Evolutionary conservation across 2,329 filamentous ascomycete species (phyloP), one percentile per base, ranked within the genome.

Genomic region (Alternaria novae-zelandiae): DNA sequence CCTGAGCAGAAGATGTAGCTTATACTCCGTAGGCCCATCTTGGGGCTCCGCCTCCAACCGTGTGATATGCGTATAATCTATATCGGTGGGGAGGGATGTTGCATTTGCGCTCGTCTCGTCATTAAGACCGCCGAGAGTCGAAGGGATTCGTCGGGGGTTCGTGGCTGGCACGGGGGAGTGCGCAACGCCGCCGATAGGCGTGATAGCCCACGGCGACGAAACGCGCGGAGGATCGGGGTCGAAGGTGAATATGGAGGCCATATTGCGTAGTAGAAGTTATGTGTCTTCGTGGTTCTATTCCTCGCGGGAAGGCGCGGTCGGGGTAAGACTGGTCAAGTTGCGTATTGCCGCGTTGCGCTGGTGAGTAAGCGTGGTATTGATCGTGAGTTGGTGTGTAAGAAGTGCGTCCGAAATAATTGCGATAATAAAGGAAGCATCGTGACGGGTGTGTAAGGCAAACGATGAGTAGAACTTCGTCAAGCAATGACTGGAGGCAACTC

Each of bases 181-280:
- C 8, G 69, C 44, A 28, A 65, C 57, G 11, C 62, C 63, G 49
- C 64, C 74, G 61, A 65, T 61, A 4, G 73, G 82, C 78, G 89
- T 86, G 11, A 85, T 88, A n/a, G 91, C 86, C 96, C 96, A 99
- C 15, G 96, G 96, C 17, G 95, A 98, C 13, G 92, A 91, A 36
- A 98, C 93, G 78, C 92, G 86, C 2, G 93, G 92, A 49, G 94
- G 93, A 69, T 97, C 91, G 3, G 93, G 90, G 66, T 97, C 93
- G 78, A 92, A 99, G 0, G 95, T 97, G 79, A 99, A 99, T 70
- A 99, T 93, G 12, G 95, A 97, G 62, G 96, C 95, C 92, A 96
- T 96, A 11, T 43, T 65, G 28, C 50, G 60, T 20, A 15, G 9
- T 55, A 41, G 36, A 17, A 17, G n/a, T 54, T n/a, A 30, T 25